These are phyloP conservation scores for Letharia lupina DNA, from an alignment of 495 filamentous ascomycete species.

Conservation along the genomic window DNA sequence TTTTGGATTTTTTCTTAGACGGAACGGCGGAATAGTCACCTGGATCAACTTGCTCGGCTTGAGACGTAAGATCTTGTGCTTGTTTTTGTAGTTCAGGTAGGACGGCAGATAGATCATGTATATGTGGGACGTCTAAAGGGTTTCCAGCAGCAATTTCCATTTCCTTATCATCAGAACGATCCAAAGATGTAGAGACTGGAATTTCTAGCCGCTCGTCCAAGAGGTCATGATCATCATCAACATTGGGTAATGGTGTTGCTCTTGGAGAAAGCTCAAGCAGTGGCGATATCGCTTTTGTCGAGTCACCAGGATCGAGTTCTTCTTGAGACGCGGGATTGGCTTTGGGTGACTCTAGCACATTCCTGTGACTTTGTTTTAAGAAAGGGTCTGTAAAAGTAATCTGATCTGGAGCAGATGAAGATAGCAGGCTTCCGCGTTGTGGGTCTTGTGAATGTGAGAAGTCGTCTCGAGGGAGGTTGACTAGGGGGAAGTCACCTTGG, in stretches of 20 bases:
- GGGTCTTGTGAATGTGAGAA: neutral
- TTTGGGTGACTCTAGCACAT: neutral
- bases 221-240: slow-evolving; percentile 15
- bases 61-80: neutral
- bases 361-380: neutral
- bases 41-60: neutral
- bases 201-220: slow-evolving; percentile 12
- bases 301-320: neutral
- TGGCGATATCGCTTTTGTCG: neutral
- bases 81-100: neutral
- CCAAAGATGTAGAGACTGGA: neutral
- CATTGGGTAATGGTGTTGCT: slow-evolving; percentile 12
- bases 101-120: neutral
- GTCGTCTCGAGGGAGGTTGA: neutral
- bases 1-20: neutral
- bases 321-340: neutral
- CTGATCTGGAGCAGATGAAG: neutral
- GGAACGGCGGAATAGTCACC: neutral
- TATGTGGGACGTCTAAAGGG: neutral
- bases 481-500: too few species aligned
- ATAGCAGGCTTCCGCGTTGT: neutral
- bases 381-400: slow-evolving; percentile 3
- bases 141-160: neutral
- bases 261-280: neutral
- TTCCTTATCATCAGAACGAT: neutral